phyloP scores from a whole-genome alignment of 164 flowering plant genomes.

The Aristolochia fimbriata region DNA sequence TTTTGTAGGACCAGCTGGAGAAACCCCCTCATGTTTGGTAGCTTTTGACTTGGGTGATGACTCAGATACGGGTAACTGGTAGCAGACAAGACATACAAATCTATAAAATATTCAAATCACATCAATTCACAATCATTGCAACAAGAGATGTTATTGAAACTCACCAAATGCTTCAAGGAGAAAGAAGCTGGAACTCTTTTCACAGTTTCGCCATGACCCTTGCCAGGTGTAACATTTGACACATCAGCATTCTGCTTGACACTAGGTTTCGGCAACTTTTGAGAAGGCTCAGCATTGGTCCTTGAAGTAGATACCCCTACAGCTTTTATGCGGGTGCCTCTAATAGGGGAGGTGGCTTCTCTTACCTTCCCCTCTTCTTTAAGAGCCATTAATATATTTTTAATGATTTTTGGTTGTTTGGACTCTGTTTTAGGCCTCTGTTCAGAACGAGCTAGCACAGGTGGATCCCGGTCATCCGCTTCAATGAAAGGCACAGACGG shows the following conservation, averaged over 20 bases:
- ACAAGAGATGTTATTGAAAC: not conserved
- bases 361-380: slow-evolving; percentile 72
- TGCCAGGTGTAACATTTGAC: slow-evolving; percentile 23
- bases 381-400: slow-evolving; percentile 57
- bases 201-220: slow-evolving; percentile 32
- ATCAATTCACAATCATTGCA: not conserved
- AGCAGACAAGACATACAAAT: slow-evolving; percentile 10
- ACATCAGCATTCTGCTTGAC: slow-evolving; percentile 43
- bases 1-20: slow-evolving; percentile 45
- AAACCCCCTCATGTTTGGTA: slow-evolving; percentile 42
- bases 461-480: slow-evolving; percentile 26
- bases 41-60: slow-evolving; percentile 61
- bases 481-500: slow-evolving; percentile 13
- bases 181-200: slow-evolving; percentile 39
- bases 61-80: slow-evolving; percentile 60
- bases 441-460: slow-evolving; percentile 24
- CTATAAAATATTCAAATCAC: not conserved
- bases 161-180: slow-evolving; percentile 69
- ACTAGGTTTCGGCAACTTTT: slow-evolving; percentile 41
- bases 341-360: slow-evolving; percentile 81
- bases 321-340: slow-evolving; percentile 47
- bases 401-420: slow-evolving; percentile 64
- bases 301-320: slow-evolving; percentile 33
- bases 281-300: slow-evolving; percentile 38
- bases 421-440: slow-evolving; percentile 28